Conservation (phyloP, 306 rosid species). For the Cicer chorassanicum region DNA sequence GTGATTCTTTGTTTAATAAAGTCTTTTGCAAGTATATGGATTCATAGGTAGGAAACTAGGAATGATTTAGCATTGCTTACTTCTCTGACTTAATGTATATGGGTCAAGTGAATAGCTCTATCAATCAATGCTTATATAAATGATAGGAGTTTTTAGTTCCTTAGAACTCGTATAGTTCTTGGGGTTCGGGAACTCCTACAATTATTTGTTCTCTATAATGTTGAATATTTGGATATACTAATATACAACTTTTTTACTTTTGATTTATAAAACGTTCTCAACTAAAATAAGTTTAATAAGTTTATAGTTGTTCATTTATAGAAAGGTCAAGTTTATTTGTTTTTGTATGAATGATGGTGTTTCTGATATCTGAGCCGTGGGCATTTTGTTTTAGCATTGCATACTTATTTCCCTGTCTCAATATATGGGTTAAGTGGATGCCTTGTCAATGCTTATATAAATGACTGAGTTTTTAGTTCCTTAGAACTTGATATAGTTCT, state of each 20-base stretch:
- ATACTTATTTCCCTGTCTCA: not conserved
- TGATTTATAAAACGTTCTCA: not conserved
- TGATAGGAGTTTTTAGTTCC: constrained; percentile 43
- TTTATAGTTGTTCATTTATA: not conserved
- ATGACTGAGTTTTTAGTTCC: constrained; percentile 38
- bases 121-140: constrained; percentile 42
- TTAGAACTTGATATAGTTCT: not conserved
- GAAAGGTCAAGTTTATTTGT: not conserved
- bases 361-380: too few species aligned
- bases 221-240: not conserved
- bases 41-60: not conserved
- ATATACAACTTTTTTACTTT: not conserved
- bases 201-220: not conserved
- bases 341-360: not conserved
- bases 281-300: too few species aligned
- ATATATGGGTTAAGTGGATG: constrained; percentile 19
- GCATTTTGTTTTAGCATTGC: constrained; percentile 22
- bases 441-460: constrained; percentile 45
- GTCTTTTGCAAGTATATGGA: not conserved
- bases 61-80: constrained; percentile 37
- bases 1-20: not conserved
- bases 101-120: not conserved
- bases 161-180: constrained; percentile 22
- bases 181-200: constrained; percentile 48
- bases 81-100: constrained; percentile 11